Conservation (phyloP, 805 yeast species). For the Kodamaea kaohsiungensis region DNA sequence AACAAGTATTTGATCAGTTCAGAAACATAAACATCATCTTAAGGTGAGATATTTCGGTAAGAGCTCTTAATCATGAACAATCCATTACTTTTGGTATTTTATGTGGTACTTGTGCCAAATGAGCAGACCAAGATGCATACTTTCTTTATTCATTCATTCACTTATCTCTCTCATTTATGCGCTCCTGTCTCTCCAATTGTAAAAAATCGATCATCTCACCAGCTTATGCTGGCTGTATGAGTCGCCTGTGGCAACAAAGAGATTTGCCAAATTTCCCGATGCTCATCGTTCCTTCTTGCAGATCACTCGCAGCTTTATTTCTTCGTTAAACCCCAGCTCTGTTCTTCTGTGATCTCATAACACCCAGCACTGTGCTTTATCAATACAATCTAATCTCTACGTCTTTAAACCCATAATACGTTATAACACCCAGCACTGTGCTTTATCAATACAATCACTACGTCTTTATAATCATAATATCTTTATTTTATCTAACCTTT, state of each 20-base stretch:
- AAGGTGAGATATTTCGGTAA: neutral
- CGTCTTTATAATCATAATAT: neutral
- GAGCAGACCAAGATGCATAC: neutral
- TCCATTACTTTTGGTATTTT: neutral
- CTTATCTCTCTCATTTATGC: neutral
- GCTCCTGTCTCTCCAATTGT: neutral
- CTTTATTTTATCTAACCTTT: neutral
- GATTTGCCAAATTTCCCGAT: no score
- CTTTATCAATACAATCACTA: neutral
- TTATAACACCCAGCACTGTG: no score
- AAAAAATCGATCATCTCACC: neutral
- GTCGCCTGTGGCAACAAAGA: no score
- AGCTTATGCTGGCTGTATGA: neutral
- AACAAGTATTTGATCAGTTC: neutral
- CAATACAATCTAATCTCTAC: no score
- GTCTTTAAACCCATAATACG: no score
- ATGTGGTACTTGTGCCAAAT: neutral
- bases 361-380: no score
- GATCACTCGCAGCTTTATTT: no score
- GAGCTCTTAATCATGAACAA: neutral
- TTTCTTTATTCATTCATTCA: neutral
- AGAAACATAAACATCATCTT: neutral
- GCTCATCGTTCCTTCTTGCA: no score
- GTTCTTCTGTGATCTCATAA: no score
- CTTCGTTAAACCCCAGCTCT: no score